phyloP scores from a whole-genome alignment of 2,329 filamentous ascomycete species.

The Cladosporium austrohemisphaericum region DNA sequence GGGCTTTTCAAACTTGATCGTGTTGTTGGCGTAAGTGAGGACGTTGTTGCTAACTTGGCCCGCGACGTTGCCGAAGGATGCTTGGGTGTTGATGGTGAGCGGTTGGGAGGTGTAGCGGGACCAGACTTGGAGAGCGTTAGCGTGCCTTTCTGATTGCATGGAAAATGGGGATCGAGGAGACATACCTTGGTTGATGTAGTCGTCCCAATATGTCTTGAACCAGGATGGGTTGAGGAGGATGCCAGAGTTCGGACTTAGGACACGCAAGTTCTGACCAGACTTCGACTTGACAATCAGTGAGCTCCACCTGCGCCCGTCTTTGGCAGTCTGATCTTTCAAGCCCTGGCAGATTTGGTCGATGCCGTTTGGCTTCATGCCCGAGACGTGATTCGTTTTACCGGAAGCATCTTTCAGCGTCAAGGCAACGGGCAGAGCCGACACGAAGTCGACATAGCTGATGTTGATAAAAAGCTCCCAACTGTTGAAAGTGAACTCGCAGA shows the following conservation, averaged over 20 bases:
- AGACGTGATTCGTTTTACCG: slow-evolving; percentile 46
- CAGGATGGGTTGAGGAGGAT: slow-evolving; percentile 44
- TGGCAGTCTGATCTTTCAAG: slow-evolving; percentile 52
- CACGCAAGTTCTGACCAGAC: slow-evolving; percentile 38
- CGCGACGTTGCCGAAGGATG: slow-evolving; percentile 46
- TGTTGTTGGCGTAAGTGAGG: slow-evolving; percentile 40
- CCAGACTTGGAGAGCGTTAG: slow-evolving; percentile 39
- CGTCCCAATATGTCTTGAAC: slow-evolving; percentile 51
- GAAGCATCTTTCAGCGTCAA: slow-evolving; percentile 36
- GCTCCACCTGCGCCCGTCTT: slow-evolving; percentile 60
- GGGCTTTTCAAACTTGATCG: slow-evolving; percentile 54
- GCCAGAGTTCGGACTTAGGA: slow-evolving; percentile 44
- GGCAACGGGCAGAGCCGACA: slow-evolving; percentile 41
- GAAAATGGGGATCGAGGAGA: neutral
- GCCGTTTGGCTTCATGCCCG: slow-evolving; percentile 57
- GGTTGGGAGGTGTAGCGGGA: slow-evolving; percentile 42
- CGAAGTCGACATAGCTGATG: slow-evolving; percentile 38
- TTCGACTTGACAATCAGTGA: slow-evolving; percentile 49
- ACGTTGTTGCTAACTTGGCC: slow-evolving; percentile 36
- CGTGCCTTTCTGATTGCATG: neutral
- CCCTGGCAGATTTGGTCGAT: slow-evolving; percentile 53
- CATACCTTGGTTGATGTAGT: slow-evolving; percentile 44
- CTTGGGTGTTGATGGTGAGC: slow-evolving; percentile 63
- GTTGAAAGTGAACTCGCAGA: slow-evolving; percentile 49
- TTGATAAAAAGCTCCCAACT: slow-evolving; percentile 46